phyloP scores from a whole-genome alignment of 148 eudicot species.

The Silene latifolia region DNA sequence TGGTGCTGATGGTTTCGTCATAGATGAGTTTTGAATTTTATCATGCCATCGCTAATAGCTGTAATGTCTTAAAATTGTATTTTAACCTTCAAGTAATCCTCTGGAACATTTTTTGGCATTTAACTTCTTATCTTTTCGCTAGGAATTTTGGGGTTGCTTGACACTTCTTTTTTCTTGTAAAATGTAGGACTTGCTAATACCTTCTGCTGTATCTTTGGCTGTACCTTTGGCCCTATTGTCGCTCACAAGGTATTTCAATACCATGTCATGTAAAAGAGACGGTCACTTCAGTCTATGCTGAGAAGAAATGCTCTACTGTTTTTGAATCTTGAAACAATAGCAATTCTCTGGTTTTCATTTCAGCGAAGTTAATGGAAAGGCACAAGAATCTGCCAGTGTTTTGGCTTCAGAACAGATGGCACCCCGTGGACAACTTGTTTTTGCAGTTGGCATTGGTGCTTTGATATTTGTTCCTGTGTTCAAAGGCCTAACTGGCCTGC shows the following conservation, averaged over 20 bases:
- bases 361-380: constrained; percentile 86
- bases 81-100: not conserved
- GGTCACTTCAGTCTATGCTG: not conserved
- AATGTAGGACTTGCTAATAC: constrained; percentile 60
- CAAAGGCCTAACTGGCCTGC: constrained; percentile 84
- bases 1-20: not conserved
- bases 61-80: not conserved
- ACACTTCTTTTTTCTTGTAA: constrained; percentile 10
- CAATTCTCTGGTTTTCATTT: constrained; percentile 20
- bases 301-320: constrained; percentile 10
- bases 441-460: constrained; percentile 81
- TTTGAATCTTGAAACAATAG: constrained; percentile 11
- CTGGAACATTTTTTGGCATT: not conserved
- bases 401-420: constrained; percentile 94
- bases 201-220: constrained; percentile 76
- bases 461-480: constrained; percentile 87
- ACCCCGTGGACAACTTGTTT: constrained; percentile 91
- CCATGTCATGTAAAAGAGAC: not conserved
- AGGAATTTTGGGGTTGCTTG: not conserved
- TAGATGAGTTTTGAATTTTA: not conserved
- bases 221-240: constrained; percentile 93
- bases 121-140: not conserved
- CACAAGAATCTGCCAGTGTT: constrained; percentile 46
- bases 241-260: constrained; percentile 61
- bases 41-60: not conserved